Conservation (phyloP, 305 asterid species). For the Fraxinus latifolia region DNA sequence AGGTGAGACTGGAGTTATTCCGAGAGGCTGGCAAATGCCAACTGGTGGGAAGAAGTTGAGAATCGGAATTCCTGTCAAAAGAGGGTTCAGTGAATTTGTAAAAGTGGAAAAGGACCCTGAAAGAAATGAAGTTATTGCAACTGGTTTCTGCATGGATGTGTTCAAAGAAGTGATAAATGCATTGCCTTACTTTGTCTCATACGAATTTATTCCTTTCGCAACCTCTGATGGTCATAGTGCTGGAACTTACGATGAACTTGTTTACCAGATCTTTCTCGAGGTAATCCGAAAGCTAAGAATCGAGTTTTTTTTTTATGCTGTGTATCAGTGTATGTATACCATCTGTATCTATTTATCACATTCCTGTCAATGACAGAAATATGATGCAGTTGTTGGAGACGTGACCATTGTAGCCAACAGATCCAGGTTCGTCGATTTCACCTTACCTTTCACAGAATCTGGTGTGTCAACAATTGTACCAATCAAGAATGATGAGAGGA, state of each 20-base stretch:
- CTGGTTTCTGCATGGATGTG: neutral
- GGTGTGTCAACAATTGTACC: neutral
- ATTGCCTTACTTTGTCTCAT: neutral
- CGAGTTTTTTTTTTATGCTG: neutral
- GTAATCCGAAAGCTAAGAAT: neutral
- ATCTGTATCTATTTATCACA: neutral
- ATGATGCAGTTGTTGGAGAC: neutral
- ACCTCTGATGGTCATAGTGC: neutral
- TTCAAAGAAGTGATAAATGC: neutral
- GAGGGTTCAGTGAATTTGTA: neutral
- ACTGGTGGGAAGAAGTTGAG: neutral
- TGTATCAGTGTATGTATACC: neutral
- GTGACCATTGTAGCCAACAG: neutral
- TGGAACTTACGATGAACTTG: neutral
- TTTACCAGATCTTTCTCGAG: neutral
- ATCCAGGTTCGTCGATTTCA: neutral
- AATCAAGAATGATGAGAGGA: neutral
- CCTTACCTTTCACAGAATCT: neutral
- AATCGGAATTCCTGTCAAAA: neutral
- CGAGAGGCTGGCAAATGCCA: neutral
- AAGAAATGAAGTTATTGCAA: neutral
- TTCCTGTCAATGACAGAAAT: neutral
- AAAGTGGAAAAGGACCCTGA: neutral
- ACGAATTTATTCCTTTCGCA: neutral
- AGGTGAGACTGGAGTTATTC: neutral